Evolutionary conservation across 495 filamentous ascomycete genomes (phyloP).

Genomic region (Hypoxylon perforatum): DNA sequence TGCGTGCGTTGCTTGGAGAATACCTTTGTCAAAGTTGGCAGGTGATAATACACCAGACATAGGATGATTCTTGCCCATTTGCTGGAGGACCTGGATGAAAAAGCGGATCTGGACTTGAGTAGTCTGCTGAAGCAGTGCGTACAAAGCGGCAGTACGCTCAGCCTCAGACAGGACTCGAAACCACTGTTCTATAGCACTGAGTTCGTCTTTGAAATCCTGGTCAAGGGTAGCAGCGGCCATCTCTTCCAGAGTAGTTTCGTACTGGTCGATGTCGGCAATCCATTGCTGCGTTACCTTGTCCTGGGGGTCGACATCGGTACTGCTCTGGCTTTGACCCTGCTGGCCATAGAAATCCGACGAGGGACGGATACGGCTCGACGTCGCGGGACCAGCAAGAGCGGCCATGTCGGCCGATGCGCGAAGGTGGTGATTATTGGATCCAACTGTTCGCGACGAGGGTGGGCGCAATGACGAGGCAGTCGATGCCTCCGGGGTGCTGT

Average conservation of each 20-base stretch:
- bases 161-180: constrained; percentile 97
- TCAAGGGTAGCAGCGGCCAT: constrained; percentile 98
- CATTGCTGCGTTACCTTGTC: constrained; percentile 97
- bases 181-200: constrained; percentile 99
- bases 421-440: constrained; percentile 78
- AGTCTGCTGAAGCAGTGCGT: constrained; percentile 95
- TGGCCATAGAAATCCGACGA: constrained; percentile 95
- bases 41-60: constrained; percentile 97
- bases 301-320: constrained; percentile 76
- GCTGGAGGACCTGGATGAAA: constrained; percentile 97
- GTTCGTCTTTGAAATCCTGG: constrained; percentile 99
- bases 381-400: constrained; percentile 77
- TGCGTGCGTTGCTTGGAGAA: constrained; percentile 28
- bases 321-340: constrained; percentile 70
- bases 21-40: constrained; percentile 97
- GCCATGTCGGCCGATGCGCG: constrained; percentile 98
- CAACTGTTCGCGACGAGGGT: constrained; percentile 83
- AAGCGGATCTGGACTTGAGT: constrained; percentile 99
- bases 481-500: constrained; percentile 93
- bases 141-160: constrained; percentile 92
- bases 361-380: constrained; percentile 86
- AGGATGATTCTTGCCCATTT: constrained; percentile 97
- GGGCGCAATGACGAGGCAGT: constrained; percentile 88
- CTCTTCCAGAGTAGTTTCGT: constrained; percentile 95
- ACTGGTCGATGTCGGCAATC: constrained; percentile 98